These are phyloP conservation scores for Boletus insuetus DNA, from an alignment of 768 basidiomycete genomes.

Conservation along the genomic window DNA sequence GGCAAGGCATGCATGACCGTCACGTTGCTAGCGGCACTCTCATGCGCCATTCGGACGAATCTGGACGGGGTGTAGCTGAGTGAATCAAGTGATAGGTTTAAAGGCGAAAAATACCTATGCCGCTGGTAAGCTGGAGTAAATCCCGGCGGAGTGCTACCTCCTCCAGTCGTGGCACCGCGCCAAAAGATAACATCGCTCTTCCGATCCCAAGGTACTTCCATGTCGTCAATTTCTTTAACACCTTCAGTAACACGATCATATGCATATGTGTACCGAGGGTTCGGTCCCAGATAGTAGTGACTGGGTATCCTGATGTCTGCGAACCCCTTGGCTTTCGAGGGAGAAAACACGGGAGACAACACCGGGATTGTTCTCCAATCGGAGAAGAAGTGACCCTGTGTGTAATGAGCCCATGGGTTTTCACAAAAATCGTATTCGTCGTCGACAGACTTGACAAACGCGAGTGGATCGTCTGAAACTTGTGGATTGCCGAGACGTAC, in stretches of 20 bases:
- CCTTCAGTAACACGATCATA: slow-evolving; percentile 74
- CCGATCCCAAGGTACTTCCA: slow-evolving; percentile 87
- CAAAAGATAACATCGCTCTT: slow-evolving; percentile 90
- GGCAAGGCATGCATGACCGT: slow-evolving; percentile 73
- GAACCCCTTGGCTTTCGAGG: slow-evolving; percentile 83
- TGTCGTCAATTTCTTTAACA: slow-evolving; percentile 73
- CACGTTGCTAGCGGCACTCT: slow-evolving; percentile 41
- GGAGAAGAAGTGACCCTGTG: slow-evolving; percentile 95
- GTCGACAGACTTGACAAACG: slow-evolving; percentile 62
- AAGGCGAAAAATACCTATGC: slow-evolving; percentile 54
- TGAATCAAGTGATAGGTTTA: slow-evolving; percentile 1
- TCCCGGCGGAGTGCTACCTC: slow-evolving; percentile 83
- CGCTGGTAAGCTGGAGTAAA: slow-evolving; percentile 83
- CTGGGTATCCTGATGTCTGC: slow-evolving; percentile 92
- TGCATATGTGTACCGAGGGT: slow-evolving; percentile 80
- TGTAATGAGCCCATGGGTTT: slow-evolving; percentile 78
- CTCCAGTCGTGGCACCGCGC: slow-evolving; percentile 95
- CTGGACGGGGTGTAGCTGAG: slow-evolving; percentile 19
- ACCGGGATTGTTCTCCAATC: slow-evolving; percentile 90
- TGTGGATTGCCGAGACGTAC: slow-evolving; percentile 25
- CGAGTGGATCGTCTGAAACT: slow-evolving; percentile 52
- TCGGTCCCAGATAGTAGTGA: slow-evolving; percentile 91
- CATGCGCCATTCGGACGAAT: slow-evolving; percentile 80
- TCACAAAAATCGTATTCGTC: slow-evolving; percentile 73
- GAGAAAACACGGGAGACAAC: slow-evolving; percentile 93